Percentiles rank a stretch among this genome's conserved stretches.
These are phyloP conservation scores for Xylariales sp. DNA, from an alignment of 2,329 filamentous ascomycete species.

Conservation along the genomic window DNA sequence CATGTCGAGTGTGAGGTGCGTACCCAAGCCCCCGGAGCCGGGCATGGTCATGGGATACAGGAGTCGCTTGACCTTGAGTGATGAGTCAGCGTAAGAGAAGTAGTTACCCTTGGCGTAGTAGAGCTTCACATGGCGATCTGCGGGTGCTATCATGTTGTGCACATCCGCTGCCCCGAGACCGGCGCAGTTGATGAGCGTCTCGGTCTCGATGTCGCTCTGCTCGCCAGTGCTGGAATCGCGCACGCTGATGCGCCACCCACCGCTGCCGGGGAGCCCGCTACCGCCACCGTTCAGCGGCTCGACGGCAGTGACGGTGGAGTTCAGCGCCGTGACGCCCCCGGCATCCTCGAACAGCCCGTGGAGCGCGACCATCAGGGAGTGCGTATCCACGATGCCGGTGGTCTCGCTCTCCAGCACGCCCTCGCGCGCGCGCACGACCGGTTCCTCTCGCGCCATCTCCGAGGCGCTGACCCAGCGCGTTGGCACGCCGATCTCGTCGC, in stretches of 20 bases:
- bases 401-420: slow-evolving; percentile 80
- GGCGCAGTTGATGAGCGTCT: slow-evolving; percentile 79
- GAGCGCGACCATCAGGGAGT: slow-evolving; percentile 77
- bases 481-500: slow-evolving; percentile 50
- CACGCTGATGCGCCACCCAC: slow-evolving; percentile 67
- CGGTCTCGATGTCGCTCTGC: slow-evolving; percentile 59
- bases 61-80: slow-evolving; percentile 63
- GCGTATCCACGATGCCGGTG: slow-evolving; percentile 88
- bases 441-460: slow-evolving; percentile 65
- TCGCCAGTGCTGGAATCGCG: slow-evolving; percentile 41
- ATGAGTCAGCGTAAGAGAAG: slow-evolving; percentile 71
- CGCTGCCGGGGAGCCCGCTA: slow-evolving; percentile 34
- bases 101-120: slow-evolving; percentile 95
- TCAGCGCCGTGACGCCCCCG: slow-evolving; percentile 70
- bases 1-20: slow-evolving; percentile 89
- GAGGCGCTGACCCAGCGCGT: slow-evolving; percentile 62
- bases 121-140: slow-evolving; percentile 50
- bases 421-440: slow-evolving; percentile 65
- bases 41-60: slow-evolving; percentile 85
- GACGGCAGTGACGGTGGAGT: slow-evolving; percentile 60
- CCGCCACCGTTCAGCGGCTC: slow-evolving; percentile 35
- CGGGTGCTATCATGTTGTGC: slow-evolving; percentile 75
- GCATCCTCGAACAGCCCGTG: slow-evolving; percentile 71
- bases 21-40: slow-evolving; percentile 80
- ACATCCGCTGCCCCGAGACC: slow-evolving; percentile 73